Evolutionary conservation across 768 basidiomycete genomes (phyloP), one percentile per base, ranked within the genome.

Genomic region (Tulasnella sp.): DNA sequence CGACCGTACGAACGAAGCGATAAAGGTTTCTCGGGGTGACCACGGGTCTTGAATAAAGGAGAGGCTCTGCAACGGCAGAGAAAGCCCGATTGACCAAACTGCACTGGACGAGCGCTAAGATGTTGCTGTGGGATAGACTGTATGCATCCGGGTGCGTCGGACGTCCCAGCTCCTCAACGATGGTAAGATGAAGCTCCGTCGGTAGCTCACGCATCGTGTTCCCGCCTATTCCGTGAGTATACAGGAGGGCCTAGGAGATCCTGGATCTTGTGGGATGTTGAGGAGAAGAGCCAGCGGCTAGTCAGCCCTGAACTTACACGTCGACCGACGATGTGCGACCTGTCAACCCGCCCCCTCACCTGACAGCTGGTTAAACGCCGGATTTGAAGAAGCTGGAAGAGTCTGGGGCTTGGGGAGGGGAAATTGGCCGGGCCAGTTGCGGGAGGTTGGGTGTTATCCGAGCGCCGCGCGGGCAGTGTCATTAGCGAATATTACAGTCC

Each of bases 131-230:
- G 46, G 73, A 31, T 31, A 62, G 44, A 24, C 44, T 9, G 48
- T 52, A 76, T 14, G 75, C 44, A 31, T 48, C 38, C 40, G 44
- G 75, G 56, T 76, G 39, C n/a, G 75, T 40, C 75, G 75, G 75
- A 38, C 38, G 75, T 14, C 75, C 75, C 52, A 76, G 46, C 56
- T 48, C 75, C 48, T 76, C 52, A 39, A 76, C 52, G 75, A 76
- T 76, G 38, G 39, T 39, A 39, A 76, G 31, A 12, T 46, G 38
- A 24, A 76, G 34, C 56, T 76, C 75, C 40, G 42, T 40, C 75
- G 75, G 75, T 38, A 76, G 75, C n/a, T 76, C 44, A 19, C 75
- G 44, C 75, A 76, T 75, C 39, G 40, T 36, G 40, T 42, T 74
- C 46, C 39, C 73, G 73, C 46, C 39, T 42, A 74, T 21, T 74